A percentile compares a stretch with the other conserved stretches of the same genome.
phyloP scores from a whole-genome alignment of 306 rosid genomes.

The Rosa lucieae region DNA sequence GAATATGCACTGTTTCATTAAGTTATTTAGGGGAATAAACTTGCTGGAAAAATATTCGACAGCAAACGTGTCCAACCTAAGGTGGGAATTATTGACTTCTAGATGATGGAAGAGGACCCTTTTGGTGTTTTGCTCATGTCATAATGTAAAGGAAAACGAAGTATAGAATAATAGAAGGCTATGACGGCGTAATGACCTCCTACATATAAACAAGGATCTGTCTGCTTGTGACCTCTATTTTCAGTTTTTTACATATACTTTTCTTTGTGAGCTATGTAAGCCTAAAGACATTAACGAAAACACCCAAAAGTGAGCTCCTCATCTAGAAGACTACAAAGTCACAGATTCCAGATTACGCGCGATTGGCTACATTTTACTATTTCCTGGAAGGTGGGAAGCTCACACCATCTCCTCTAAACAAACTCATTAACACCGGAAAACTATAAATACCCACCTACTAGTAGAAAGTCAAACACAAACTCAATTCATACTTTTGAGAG shows the following conservation, averaged over 20 bases:
- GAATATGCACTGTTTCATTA: not conserved
- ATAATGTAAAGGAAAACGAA: not conserved
- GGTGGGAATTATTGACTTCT: not conserved
- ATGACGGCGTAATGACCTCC: not conserved
- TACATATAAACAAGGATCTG: not conserved
- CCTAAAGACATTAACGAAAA: not conserved
- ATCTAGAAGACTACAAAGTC: not conserved
- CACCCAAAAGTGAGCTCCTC: not conserved
- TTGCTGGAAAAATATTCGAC: slow-evolving; percentile 3
- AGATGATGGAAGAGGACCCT: not conserved
- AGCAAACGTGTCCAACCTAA: not conserved
- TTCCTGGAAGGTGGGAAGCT: not conserved
- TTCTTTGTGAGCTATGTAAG: not conserved
- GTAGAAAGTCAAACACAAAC: not conserved
- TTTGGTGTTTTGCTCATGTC: not conserved
- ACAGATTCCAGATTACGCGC: not conserved
- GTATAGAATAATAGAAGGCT: not conserved
- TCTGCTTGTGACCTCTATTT: not conserved
- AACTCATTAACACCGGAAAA: not conserved
- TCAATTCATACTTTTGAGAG: not conserved
- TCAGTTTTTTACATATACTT: not conserved
- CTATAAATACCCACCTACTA: not conserved
- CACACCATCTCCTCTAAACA: not conserved
- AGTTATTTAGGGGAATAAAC: not conserved
- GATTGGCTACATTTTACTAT: not conserved